Conservation (phyloP, 2,329 filamentous ascomycete genomes). For the Apiospora malaysiana region DNA sequence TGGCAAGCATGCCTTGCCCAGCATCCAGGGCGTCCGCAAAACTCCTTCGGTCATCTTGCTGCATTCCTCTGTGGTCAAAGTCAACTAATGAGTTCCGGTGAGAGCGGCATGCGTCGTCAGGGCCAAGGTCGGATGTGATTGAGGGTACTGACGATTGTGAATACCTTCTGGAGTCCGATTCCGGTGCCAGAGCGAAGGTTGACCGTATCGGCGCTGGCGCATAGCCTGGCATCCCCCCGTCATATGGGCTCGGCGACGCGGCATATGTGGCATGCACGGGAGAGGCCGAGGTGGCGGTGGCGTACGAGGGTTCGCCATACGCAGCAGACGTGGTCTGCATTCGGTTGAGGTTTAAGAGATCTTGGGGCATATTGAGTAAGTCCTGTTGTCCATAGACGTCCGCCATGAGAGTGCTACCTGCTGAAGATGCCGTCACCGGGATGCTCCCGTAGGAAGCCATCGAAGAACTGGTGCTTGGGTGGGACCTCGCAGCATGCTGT, state of each 20-base stretch:
- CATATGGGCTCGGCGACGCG: constrained; percentile 73
- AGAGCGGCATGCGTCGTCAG: constrained; percentile 43
- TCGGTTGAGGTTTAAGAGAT: constrained; percentile 74
- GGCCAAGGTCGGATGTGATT: constrained; percentile 53
- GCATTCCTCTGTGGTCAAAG: constrained; percentile 64
- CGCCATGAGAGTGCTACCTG: constrained; percentile 71
- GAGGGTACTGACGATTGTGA: constrained; percentile 83
- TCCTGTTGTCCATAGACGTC: constrained; percentile 64
- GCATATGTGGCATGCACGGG: constrained; percentile 70
- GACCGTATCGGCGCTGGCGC: constrained; percentile 68
- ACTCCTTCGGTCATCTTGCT: constrained; percentile 64
- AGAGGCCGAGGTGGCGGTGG: constrained; percentile 69
- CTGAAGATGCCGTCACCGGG: constrained; percentile 74
- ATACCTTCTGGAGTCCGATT: constrained; percentile 69
- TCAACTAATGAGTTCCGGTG: constrained; percentile 70
- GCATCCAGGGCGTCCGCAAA: constrained; percentile 92
- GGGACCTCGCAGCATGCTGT: constrained; percentile 62
- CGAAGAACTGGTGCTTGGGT: constrained; percentile 62
- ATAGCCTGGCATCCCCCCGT: constrained; percentile 70
- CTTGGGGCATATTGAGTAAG: constrained; percentile 76
- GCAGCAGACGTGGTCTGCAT: constrained; percentile 66
- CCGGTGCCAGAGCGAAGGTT: constrained; percentile 62
- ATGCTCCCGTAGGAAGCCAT: constrained; percentile 77
- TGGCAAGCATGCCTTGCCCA: constrained; percentile 90
- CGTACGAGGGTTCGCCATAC: constrained; percentile 73